These are phyloP conservation scores for Dactylellina leptospora DNA, from an alignment of 2,329 filamentous ascomycete genomes.

Conservation along the genomic window DNA sequence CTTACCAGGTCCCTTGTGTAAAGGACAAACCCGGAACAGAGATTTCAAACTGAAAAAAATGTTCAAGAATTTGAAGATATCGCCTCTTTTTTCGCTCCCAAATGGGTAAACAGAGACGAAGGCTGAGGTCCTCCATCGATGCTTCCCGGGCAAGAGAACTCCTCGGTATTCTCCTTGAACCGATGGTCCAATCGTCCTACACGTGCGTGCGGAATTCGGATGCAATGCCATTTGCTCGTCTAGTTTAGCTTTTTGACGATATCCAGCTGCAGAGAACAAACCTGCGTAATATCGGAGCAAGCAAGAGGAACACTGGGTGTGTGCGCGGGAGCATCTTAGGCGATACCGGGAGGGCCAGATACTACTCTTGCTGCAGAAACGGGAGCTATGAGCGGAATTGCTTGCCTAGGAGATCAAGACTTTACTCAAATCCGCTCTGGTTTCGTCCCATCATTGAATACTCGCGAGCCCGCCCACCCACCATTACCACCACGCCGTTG, in stretches of 20 bases:
- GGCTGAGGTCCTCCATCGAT: constrained; percentile 46
- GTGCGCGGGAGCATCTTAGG: constrained; percentile 38
- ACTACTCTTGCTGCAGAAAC: constrained; percentile 40
- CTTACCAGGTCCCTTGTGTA: constrained; percentile 26
- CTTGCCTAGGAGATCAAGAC: constrained; percentile 13
- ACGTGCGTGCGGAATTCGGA: constrained; percentile 42
- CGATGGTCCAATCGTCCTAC: constrained; percentile 18
- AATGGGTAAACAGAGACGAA: constrained; percentile 51
- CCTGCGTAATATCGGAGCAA: constrained; percentile 40
- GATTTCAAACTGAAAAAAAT: constrained; percentile 10
- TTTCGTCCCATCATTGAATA: constrained; percentile 51
- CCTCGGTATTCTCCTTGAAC: constrained; percentile 34
- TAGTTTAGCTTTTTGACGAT: constrained; percentile 29
- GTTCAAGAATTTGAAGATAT: constrained; percentile 39
- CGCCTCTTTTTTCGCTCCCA: constrained; percentile 32
- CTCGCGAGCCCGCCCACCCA: constrained; percentile 6
- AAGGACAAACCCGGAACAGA: constrained; percentile 50
- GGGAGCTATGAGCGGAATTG: constrained; percentile 48
- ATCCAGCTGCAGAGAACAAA: constrained; percentile 12
- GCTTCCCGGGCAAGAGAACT: constrained; percentile 18
- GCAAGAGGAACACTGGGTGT: constrained; percentile 25
- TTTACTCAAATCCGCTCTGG: constrained; percentile 8
- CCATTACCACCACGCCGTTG: constrained; percentile 1
- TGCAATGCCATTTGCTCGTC: constrained; percentile 48
- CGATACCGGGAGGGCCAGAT: constrained; percentile 49